phyloP scores from a whole-genome alignment of 2,329 filamentous ascomycete genomes.

The Arthrobotrys musiformis region DNA sequence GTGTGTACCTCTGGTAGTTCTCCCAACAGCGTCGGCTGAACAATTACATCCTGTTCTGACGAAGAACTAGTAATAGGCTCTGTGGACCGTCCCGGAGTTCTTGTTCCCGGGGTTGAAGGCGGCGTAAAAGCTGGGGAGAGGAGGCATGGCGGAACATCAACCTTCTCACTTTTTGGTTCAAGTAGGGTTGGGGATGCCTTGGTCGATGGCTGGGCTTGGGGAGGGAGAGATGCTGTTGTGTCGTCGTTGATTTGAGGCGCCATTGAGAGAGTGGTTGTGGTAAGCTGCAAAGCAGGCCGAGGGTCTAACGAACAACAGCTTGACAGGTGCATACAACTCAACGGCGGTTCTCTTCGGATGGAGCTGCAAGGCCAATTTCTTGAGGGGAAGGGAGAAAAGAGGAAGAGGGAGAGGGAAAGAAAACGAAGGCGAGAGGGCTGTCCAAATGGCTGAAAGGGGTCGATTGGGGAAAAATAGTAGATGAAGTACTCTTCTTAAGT shows the following conservation, averaged over 20 bases:
- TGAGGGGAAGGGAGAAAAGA: not conserved
- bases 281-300: not conserved
- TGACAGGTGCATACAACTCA: not conserved
- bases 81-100: conserved; percentile 63
- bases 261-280: not conserved
- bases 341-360: too few species aligned
- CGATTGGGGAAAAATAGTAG: too few species aligned
- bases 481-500: too few species aligned
- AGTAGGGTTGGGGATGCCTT: not conserved
- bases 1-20: conserved; percentile 61
- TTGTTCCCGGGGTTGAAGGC: conserved; percentile 72
- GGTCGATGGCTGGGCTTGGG: not conserved
- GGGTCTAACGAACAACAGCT: not conserved
- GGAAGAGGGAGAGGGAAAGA: too few species aligned
- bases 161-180: not conserved
- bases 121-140: conserved; percentile 88
- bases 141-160: conserved; percentile 71
- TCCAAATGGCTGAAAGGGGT: too few species aligned
- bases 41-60: conserved; percentile 11
- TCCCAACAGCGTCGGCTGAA: conserved; percentile 60
- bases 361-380: too few species aligned
- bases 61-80: conserved; percentile 17
- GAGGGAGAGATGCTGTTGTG: not conserved
- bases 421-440: too few species aligned
- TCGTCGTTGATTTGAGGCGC: conserved; percentile 9